Conservation (phyloP, 2,329 filamentous ascomycete genomes). For the Cytospora mali region DNA sequence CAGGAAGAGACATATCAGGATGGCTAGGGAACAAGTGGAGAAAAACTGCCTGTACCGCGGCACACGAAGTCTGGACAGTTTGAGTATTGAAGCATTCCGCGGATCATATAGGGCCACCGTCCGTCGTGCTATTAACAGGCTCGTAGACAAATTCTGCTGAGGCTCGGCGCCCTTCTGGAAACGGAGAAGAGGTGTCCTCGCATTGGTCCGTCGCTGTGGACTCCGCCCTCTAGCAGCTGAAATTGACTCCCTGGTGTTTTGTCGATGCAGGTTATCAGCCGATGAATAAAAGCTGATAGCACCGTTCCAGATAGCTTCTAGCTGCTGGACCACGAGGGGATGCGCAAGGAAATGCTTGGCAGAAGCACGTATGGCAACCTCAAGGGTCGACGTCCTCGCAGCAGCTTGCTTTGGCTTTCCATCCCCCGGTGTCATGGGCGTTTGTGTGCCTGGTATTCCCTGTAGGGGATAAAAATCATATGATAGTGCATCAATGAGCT, state of each 20-base stretch:
- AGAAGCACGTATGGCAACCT: slow-evolving; percentile 89
- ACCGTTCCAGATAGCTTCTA: slow-evolving; percentile 97
- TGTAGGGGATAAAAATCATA: slow-evolving; percentile 95
- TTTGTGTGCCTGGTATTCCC: slow-evolving; percentile 60
- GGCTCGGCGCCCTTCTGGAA: slow-evolving; percentile 39
- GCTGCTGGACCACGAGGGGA: slow-evolving; percentile 86
- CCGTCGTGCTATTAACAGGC: slow-evolving; percentile 54
- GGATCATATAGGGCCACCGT: slow-evolving; percentile 90
- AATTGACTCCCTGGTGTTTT: slow-evolving; percentile 37
- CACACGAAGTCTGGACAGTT: slow-evolving; percentile 85
- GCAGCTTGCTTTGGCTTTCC: slow-evolving; percentile 56
- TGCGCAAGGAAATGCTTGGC: slow-evolving; percentile 92
- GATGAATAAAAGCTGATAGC: slow-evolving; percentile 92
- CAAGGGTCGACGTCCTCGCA: slow-evolving; percentile 84
- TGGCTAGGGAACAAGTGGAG: slow-evolving; percentile 82
- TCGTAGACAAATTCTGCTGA: slow-evolving; percentile 34
- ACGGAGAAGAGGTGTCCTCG: slow-evolving; percentile 55
- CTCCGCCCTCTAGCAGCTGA: slow-evolving; percentile 28
- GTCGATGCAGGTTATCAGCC: slow-evolving; percentile 80
- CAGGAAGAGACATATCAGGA: slow-evolving; percentile 82
- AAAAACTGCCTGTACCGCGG: slow-evolving; percentile 90
- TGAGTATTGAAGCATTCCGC: slow-evolving; percentile 85
- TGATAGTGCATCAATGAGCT: slow-evolving; percentile 90
- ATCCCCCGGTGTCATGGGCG: slow-evolving; percentile 42
- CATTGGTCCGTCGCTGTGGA: slow-evolving; percentile 40